Evolutionary conservation across 495 filamentous ascomycete genomes (phyloP).

Genomic region (Penicillium arizonense): DNA sequence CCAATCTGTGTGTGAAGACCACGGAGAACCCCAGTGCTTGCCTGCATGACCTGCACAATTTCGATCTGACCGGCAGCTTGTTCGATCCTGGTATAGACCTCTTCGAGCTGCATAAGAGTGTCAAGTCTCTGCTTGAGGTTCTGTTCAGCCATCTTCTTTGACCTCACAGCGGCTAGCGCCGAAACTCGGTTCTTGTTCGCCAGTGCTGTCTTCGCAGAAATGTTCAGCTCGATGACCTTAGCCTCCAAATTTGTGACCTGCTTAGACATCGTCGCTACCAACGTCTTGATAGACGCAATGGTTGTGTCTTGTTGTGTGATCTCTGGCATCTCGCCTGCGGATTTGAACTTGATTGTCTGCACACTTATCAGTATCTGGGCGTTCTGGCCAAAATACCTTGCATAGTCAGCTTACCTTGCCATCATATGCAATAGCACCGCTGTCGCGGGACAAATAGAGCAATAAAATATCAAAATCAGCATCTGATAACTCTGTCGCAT

Average conservation of each 20-base stretch:
- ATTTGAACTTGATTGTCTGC: slow-evolving; percentile 74
- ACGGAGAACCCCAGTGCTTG: slow-evolving; percentile 65
- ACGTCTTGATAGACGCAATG: slow-evolving; percentile 72
- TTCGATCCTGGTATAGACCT: slow-evolving; percentile 75
- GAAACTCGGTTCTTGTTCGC: slow-evolving; percentile 65
- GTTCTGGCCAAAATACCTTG: slow-evolving; percentile 3
- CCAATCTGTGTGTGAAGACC: slow-evolving; percentile 75
- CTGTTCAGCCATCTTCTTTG: slow-evolving; percentile 75
- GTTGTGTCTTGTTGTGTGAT: slow-evolving; percentile 76
- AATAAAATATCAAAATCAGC: slow-evolving; percentile 68
- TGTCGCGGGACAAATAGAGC: slow-evolving; percentile 71
- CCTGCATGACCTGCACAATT: slow-evolving; percentile 77
- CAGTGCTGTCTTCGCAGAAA: slow-evolving; percentile 66
- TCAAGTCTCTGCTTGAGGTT: slow-evolving; percentile 66
- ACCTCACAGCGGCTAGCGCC: slow-evolving; percentile 74
- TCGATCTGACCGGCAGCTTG: slow-evolving; percentile 81
- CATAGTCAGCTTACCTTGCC: slow-evolving; percentile 47
- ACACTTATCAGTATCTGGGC: slow-evolving; percentile 14
- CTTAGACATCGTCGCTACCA: slow-evolving; percentile 59
- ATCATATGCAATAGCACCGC: slow-evolving; percentile 60
- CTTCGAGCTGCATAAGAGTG: slow-evolving; percentile 76
- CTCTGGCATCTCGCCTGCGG: slow-evolving; percentile 39
- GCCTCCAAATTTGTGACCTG: slow-evolving; percentile 62
- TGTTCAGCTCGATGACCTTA: slow-evolving; percentile 48
- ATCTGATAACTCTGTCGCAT: slow-evolving; percentile 55